phyloP scores from a whole-genome alignment of 139 green algal species.

The Micractinium conductrix region DNA sequence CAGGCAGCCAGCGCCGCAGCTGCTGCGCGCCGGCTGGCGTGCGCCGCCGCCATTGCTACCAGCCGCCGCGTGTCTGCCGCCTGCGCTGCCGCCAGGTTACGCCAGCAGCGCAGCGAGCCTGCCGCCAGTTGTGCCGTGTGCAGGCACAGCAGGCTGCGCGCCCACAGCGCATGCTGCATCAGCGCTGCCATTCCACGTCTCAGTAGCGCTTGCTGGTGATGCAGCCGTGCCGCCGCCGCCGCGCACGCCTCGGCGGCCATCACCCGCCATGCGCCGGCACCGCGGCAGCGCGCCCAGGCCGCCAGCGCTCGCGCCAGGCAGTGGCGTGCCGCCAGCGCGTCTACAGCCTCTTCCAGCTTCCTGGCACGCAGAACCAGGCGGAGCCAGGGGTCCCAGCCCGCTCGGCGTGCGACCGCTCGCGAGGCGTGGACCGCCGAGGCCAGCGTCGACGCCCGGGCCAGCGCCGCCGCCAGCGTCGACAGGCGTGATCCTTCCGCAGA shows the following conservation, averaged over 20 bases:
- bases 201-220: neutral
- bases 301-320: neutral
- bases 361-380: neutral
- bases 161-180: neutral
- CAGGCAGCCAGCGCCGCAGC: neutral
- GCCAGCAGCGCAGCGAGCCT: neutral
- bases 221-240: neutral
- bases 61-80: neutral
- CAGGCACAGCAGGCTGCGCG: neutral
- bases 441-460: neutral
- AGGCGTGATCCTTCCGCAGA: no score
- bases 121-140: neutral
- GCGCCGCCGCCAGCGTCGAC: neutral
- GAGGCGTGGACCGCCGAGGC: neutral
- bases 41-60: neutral
- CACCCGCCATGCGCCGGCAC: neutral
- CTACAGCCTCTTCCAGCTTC: neutral
- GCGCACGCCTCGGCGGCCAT: neutral
- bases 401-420: neutral
- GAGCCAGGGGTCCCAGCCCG: constrained; percentile 1
- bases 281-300: neutral
- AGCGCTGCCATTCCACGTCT: neutral
- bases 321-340: neutral
- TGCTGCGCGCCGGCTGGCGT: no score
- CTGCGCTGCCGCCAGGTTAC: neutral